phyloP scores from a whole-genome alignment of 2,329 filamentous ascomycete genomes.

The Trichophyton benhamiae region DNA sequence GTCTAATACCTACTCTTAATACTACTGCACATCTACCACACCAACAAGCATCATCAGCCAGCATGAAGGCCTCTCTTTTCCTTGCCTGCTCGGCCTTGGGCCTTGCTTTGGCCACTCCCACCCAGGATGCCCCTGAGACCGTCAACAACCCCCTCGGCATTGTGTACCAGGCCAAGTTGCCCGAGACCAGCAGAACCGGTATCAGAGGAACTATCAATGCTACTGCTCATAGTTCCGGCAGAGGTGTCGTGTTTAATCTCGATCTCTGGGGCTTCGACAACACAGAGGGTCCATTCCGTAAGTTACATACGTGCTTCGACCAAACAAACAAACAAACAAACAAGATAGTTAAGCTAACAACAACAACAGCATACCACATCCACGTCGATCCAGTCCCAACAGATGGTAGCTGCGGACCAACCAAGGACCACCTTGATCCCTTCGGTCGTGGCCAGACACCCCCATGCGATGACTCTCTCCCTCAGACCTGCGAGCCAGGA shows the following conservation, averaged over 20 bases:
- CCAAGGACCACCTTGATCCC: conserved; percentile 59
- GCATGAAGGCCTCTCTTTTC: not conserved
- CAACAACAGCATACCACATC: conserved; percentile 52
- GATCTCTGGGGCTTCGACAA: conserved; percentile 48
- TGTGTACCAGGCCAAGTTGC: conserved; percentile 46
- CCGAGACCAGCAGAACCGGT: conserved; percentile 41
- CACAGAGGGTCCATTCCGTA: conserved; percentile 39
- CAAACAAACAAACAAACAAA: not conserved
- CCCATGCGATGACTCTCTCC: conserved; percentile 45
- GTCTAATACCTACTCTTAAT: not conserved
- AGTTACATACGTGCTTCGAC: too few relatives aligned
- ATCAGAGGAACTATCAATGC: conserved; percentile 44
- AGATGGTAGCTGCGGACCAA: conserved; percentile 58
- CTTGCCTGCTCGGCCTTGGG: conserved; percentile 12
- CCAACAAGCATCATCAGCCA: not conserved
- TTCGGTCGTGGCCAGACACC: conserved; percentile 51
- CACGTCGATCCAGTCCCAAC: conserved; percentile 52
- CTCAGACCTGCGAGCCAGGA: conserved; percentile 60
- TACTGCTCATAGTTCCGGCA: conserved; percentile 36
- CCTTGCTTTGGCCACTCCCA: conserved; percentile 16
- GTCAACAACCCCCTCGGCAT: conserved; percentile 45
- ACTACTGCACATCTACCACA: not conserved
- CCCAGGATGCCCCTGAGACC: conserved; percentile 40
- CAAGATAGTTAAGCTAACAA: not conserved
- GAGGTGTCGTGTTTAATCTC: conserved; percentile 45